Base-by-base conservation (phyloP, 352 stramenopile species). In the Phytophthora aleatoria region DNA sequence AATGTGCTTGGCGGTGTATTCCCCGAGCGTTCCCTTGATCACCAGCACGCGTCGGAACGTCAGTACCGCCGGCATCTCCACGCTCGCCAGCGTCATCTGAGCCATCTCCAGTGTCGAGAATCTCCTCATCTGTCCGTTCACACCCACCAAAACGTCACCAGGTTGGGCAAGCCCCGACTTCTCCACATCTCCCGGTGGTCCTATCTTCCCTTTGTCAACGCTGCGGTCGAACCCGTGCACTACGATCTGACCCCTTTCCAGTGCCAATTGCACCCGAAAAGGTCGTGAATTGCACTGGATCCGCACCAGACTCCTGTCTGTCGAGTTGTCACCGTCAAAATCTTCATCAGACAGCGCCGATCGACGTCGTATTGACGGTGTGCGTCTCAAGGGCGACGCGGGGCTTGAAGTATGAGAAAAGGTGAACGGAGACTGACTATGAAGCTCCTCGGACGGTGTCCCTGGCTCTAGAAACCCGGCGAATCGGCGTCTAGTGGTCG, bases 1-100 rank as follows among this genome's bases (percentile, higher is more conserved):
- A 60, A 91, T 85, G 26, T 92, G 66, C 2, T 78, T 68, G 6
- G 61, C 43, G 0, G 72, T 77, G 71, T 92, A 92, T 47, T 92
- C 81, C 5, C 82, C 80, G 0, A 92, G 67, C 42, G 71, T 80
- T 13, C 56, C 43, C 49, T 87, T 87, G 30, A 66, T 56, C 11
- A 77, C 69, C 8, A 74, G 30, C 11, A 80, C 50, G 15, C 80
- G 77, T 33, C 79, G 76, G 44, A 92, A 92, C 26, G 73, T 86
- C 42, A 92, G 69, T 42, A 77, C 61, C 12, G 63, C 68, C 1
- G 84, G 84, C 15, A 91, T 56, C 11, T 76, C 48, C 16, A 81
- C 71, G 20, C 60, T 60, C 38, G 57, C 47, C 30, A 92, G 55
- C 38, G 69, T 64, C 39, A 72, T 47, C 7, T 77, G 64, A 3